These are phyloP conservation scores for Pichia cactophila DNA, from an alignment of 1,139 yeast species.

Conservation along the genomic window DNA sequence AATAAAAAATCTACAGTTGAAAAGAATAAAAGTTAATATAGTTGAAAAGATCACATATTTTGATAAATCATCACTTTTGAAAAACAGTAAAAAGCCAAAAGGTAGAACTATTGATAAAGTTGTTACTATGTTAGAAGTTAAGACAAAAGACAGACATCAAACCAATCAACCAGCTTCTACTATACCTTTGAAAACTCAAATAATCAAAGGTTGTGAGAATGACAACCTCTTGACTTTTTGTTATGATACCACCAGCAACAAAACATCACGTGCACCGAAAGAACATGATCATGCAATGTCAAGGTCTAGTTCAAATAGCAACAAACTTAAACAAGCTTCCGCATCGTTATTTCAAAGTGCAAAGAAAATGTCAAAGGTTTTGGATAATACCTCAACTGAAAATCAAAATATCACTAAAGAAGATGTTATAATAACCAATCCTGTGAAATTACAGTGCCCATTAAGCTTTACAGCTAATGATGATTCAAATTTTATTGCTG, in stretches of 20 bases:
- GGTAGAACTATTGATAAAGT: conserved; percentile 45
- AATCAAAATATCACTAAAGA: conserved; percentile 9
- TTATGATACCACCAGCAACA: conserved; percentile 31
- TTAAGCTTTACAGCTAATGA: conserved; percentile 27
- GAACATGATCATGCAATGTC: background rate
- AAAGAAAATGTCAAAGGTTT: conserved; percentile 16
- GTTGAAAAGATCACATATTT: conserved; percentile 64
- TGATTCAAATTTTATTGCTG: conserved; percentile 22
- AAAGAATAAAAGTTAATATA: conserved; percentile 64
- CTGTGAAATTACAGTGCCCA: conserved; percentile 30
- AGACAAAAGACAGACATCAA: conserved; percentile 34
- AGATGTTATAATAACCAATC: conserved; percentile 28
- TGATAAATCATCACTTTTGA: conserved; percentile 37
- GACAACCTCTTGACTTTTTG: conserved; percentile 57
- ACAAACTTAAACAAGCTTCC: conserved; percentile 14
- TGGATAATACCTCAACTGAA: conserved; percentile 10
- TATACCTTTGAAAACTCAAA: conserved; percentile 49
- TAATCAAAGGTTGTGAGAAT: conserved; percentile 49
- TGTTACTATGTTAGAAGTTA: conserved; percentile 54
- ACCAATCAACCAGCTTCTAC: conserved; percentile 22
- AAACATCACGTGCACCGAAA: background rate
- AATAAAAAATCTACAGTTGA: conserved; percentile 58
- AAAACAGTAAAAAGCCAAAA: conserved; percentile 35
- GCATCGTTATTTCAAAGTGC: conserved; percentile 11
- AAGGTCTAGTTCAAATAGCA: conserved; percentile 1